Base-by-base conservation (phyloP, 2,329 filamentous ascomycete genomes). In the Didymella pomorum region DNA sequence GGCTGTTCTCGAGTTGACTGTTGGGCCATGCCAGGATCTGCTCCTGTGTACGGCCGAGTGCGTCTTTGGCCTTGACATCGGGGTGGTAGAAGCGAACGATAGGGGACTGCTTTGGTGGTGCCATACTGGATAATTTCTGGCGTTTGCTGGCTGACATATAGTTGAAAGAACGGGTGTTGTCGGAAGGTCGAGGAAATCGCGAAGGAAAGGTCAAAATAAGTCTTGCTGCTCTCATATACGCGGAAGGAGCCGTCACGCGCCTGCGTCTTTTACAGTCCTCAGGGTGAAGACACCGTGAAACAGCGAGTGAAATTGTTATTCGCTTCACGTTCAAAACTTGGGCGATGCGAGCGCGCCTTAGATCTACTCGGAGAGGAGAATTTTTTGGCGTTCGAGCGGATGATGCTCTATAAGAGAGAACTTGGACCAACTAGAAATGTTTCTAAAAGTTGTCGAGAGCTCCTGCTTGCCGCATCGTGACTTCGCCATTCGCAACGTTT, bases 31-130 rank as follows among this genome's bases (percentile, higher is more conserved):
- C 50, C 5, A 86, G 71, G 11, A 86, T 83, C 2, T 81, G 67
- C 5, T 78, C 68, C 1, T 85, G 77, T 4, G 71, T 79, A 26
- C 82, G 79, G 23, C 78, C 77, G 39, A 70, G 56, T 7, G 61
- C 54, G 62, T 84, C 81, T 51, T 54, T 62, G 0, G 63, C 57
- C 0, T 73, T 70, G 54, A 73, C 61, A 4, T 70, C 60, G 0
- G 78, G 75, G 45, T 81, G 79, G 69, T 83, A 86, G 79, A 85
- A 86, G 33, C 66, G 69, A n/a, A 79, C 59, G 58, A 80, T 71
- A 10, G 57, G 14, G 18, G 52, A 43, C 4, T 43, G 25, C 5
- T 54, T 59, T 23, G 58, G 51, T 8, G 63, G 39, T 9, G 49
- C 58, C 50, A 62, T 57, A 16, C 28, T 54, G 20, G 55, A 54